A percentile compares a stretch with the other conserved stretches of the same genome.
Conservation (phyloP, 768 basidiomycete species). For the Phlegmacium glaucopus region DNA sequence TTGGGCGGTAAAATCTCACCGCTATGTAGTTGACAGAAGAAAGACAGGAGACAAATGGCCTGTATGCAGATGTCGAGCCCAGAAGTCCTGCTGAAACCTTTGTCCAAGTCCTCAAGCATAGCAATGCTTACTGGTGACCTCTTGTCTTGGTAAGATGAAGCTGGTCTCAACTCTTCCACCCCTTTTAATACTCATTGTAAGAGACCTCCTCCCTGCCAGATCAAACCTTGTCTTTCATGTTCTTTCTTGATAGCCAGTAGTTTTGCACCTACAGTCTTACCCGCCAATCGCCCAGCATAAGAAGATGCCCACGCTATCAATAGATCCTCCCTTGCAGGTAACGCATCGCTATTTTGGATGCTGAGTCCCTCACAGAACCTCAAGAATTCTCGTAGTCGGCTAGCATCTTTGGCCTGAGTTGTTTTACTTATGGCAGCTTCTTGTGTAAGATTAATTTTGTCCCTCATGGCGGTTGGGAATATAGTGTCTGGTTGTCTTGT, state of each 20-base stretch:
- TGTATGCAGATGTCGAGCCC: slow-evolving; percentile 1
- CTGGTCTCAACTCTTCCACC: slow-evolving; percentile 3
- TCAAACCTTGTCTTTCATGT: slow-evolving; percentile 4
- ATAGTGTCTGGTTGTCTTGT: too few relatives aligned
- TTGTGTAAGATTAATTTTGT: too few relatives aligned
- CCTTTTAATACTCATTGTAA: slow-evolving; percentile 14
- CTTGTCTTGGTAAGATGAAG: slow-evolving; percentile 9
- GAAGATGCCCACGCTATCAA: too few relatives aligned
- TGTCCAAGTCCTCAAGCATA: neutral
- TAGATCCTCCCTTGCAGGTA: too few relatives aligned
- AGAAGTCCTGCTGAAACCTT: slow-evolving; percentile 7
- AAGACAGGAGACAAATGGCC: slow-evolving; percentile 4
- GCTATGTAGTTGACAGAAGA: neutral
- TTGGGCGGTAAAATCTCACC: neutral
- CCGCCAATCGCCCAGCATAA: neutral
- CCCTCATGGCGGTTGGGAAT: too few relatives aligned
- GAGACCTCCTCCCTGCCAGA: slow-evolving; percentile 17
- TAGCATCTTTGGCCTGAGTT: too few relatives aligned
- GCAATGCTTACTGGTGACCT: slow-evolving; percentile 11
- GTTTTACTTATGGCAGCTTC: too few relatives aligned
- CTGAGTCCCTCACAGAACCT: too few relatives aligned
- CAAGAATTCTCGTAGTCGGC: too few relatives aligned
- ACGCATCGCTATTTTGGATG: too few relatives aligned
- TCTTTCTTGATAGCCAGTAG: slow-evolving; percentile 9
- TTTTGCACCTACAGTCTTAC: slow-evolving; percentile 3